Conservation (phyloP, 2,329 filamentous ascomycete species). For the Penicillium nordicum region DNA sequence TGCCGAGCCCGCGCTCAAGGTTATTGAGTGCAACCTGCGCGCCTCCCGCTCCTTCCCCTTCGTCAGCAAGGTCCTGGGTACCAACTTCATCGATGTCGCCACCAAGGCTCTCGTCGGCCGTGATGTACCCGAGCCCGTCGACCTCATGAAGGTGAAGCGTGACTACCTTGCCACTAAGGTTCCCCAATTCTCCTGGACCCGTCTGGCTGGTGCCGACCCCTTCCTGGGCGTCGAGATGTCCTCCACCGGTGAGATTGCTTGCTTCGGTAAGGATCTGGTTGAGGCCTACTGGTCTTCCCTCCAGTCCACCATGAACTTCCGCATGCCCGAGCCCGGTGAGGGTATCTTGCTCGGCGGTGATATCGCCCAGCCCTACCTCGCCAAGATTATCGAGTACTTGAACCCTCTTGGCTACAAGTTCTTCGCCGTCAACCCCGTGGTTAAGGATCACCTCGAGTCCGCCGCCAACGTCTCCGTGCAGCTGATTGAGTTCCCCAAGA, state of each 20-base stretch:
- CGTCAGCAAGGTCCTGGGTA: conserved; percentile 92
- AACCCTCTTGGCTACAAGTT: conserved; percentile 91
- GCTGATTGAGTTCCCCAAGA: conserved; percentile 93
- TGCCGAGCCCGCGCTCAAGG: conserved; percentile 75
- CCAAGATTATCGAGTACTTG: conserved; percentile 79
- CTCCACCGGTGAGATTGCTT: conserved; percentile 95
- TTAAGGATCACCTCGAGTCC: conserved; percentile 80
- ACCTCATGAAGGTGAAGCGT: conserved; percentile 84
- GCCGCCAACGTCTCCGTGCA: conserved; percentile 68
- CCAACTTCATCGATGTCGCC: conserved; percentile 94
- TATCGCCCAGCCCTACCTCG: conserved; percentile 64
- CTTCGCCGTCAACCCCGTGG: conserved; percentile 74
- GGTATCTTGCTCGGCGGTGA: conserved; percentile 94
- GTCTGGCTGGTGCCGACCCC: conserved; percentile 92
- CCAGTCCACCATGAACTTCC: conserved; percentile 99
- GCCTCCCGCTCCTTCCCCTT: conserved; percentile 98
- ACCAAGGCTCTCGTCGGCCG: conserved; percentile 87
- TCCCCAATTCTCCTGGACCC: conserved; percentile 97
- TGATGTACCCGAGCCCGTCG: conserved; percentile 76
- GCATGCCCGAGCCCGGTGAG: conserved; percentile 88
- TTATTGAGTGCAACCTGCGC: conserved; percentile 97
- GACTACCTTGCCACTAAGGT: conserved; percentile 97
- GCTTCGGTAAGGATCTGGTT: conserved; percentile 92
- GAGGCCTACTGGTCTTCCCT: conserved; percentile 97
- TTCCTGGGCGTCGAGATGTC: conserved; percentile 98